A percentile compares a stretch with the other conserved stretches of the same genome.
Evolutionary conservation across 495 filamentous ascomycete genomes (phyloP).

Genomic region (Trichoderma orchidacearum): DNA sequence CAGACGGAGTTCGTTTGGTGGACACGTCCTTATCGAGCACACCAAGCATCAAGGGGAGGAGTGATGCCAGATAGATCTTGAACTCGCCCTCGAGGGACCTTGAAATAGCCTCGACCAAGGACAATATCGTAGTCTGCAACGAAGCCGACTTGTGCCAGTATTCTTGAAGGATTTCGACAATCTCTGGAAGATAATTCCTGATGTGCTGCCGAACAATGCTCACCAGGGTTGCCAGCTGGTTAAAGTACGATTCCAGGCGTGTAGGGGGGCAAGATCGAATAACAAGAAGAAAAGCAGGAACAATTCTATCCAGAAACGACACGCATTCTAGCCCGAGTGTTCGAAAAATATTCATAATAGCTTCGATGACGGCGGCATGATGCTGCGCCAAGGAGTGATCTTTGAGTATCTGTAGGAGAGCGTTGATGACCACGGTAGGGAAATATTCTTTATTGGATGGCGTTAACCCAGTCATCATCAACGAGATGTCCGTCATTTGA

Average conservation of each 20-base stretch:
- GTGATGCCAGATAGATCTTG: conserved; percentile 75
- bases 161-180: conserved; percentile 69
- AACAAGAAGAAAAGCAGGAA: conserved; percentile 82
- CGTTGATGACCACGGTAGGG: conserved; percentile 94
- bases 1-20: conserved; percentile 58
- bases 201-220: conserved; percentile 95
- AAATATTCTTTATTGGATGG: conserved; percentile 97
- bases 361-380: conserved; percentile 92
- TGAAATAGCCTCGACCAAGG: conserved; percentile 85
- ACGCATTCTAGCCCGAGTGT: conserved; percentile 92
- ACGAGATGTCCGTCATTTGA: conserved; percentile 76
- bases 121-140: conserved; percentile 79
- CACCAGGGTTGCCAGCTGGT: conserved; percentile 83
- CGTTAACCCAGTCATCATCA: conserved; percentile 96
- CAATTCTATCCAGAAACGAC: conserved; percentile 79
- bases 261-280: conserved; percentile 60
- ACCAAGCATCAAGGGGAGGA: conserved; percentile 85
- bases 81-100: conserved; percentile 92
- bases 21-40: conserved; percentile 80
- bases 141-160: conserved; percentile 69
- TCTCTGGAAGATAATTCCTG: conserved; percentile 68
- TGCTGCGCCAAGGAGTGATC: conserved; percentile 78
- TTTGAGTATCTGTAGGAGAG: conserved; percentile 77
- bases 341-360: conserved; percentile 96
- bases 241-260: conserved; percentile 88